Evolutionary conservation across 331 rosid species (phyloP).

Genomic region (Rhamnella rubrinervis): DNA sequence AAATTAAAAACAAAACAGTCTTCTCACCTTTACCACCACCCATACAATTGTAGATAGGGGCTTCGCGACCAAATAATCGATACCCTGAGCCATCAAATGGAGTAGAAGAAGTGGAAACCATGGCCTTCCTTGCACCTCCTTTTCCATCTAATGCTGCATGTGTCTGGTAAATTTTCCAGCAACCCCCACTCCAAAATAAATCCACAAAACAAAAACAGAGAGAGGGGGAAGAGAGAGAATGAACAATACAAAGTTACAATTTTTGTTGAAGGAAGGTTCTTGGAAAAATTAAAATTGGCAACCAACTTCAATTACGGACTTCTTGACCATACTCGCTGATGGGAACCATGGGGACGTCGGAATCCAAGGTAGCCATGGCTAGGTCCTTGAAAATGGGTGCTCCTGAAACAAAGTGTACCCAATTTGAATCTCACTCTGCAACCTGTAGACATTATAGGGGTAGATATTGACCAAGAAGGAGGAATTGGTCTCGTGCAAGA

Average conservation of each 20-base stretch:
- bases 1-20: constrained; percentile 8
- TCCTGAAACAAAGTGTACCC: no score
- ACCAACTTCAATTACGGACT: not conserved
- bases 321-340: no score
- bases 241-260: no score
- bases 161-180: constrained; percentile 39
- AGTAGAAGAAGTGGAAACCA: constrained; percentile 34
- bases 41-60: constrained; percentile 24
- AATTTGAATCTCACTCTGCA: no score
- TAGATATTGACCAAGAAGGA: no score
- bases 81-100: constrained; percentile 19
- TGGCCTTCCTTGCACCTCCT: constrained; percentile 38
- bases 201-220: not conserved
- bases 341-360: no score
- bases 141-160: constrained; percentile 41
- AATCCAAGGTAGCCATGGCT: no score
- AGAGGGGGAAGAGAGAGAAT: not conserved
- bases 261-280: not conserved
- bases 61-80: constrained; percentile 31
- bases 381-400: no score
- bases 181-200: constrained; percentile 9
- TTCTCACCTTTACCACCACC: constrained; percentile 39
- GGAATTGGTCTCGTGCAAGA: no score
- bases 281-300: not conserved
- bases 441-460: no score